Evolutionary conservation across 176 grass and related monocot species (phyloP).

Genomic region (Oryza nivara): DNA sequence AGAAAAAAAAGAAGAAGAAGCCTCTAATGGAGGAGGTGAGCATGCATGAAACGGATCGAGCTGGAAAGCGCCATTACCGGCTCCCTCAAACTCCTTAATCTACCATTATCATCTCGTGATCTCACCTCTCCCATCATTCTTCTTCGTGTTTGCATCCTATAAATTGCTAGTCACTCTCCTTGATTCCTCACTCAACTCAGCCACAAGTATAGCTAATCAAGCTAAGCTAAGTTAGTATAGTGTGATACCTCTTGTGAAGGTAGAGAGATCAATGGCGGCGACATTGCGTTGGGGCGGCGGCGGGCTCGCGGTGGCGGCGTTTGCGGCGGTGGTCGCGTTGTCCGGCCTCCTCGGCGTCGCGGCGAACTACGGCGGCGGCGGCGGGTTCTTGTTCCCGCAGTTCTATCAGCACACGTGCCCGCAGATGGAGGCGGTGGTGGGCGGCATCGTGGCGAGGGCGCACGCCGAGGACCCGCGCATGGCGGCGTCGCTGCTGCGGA

Average conservation of each 20-base stretch:
- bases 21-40: constrained; percentile 37
- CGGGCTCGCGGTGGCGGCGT: constrained; percentile 1
- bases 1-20: too few relatives aligned
- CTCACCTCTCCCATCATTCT: constrained; percentile 21
- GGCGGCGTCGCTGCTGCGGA: constrained; percentile 78
- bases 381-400: constrained; percentile 56
- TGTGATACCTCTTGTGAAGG: not conserved
- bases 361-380: not conserved
- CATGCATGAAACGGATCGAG: not conserved
- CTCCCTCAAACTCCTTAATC: constrained; percentile 42
- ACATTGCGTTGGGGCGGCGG: constrained; percentile 33
- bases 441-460: constrained; percentile 61
- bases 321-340: not conserved
- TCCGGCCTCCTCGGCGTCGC: constrained; percentile 25
- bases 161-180: not conserved
- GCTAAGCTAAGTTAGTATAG: not conserved
- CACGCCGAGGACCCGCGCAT: constrained; percentile 82
- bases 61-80: constrained; percentile 60
- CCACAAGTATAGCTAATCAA: not conserved
- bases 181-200: constrained; percentile 13
- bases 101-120: constrained; percentile 11
- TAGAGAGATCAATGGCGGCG: constrained; percentile 22
- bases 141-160: constrained; percentile 16
- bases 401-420: constrained; percentile 86
- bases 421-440: constrained; percentile 61